Conservation (phyloP, 768 basidiomycete species). For the Rhizopogon vesiculosus region DNA sequence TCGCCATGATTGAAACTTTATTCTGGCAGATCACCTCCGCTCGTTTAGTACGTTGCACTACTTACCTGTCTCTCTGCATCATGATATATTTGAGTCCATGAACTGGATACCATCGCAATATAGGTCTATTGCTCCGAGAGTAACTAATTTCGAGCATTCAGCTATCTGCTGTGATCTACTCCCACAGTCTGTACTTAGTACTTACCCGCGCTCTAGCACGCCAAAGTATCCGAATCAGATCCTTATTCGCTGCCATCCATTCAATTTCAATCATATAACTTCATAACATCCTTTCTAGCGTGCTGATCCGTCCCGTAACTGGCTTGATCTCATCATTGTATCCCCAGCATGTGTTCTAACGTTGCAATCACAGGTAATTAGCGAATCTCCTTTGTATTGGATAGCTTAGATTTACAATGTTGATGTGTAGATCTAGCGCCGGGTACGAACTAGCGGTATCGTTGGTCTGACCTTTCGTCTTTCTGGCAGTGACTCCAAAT, state of each 20-base stretch:
- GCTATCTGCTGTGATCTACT: neutral
- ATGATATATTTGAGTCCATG: too few relatives aligned
- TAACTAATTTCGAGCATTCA: too few relatives aligned
- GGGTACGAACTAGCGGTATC: too few relatives aligned
- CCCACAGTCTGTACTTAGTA: neutral
- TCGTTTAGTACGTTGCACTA: too few relatives aligned
- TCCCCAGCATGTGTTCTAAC: too few relatives aligned
- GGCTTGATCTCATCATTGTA: neutral
- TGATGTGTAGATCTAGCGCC: neutral
- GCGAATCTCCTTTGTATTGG: neutral
- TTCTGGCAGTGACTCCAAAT: neutral
- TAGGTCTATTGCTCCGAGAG: too few relatives aligned
- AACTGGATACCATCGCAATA: too few relatives aligned
- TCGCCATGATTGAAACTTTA: too few relatives aligned
- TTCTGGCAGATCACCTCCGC: too few relatives aligned
- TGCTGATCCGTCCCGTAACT: neutral
- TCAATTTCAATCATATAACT: neutral
- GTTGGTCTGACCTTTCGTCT: neutral
- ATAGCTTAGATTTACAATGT: neutral
- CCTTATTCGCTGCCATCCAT: neutral
- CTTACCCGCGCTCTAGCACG: neutral
- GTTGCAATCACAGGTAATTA: neutral
- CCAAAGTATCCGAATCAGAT: neutral
- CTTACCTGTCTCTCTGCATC: too few relatives aligned
- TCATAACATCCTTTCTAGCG: neutral